A percentile compares a stretch with the other conserved stretches of the same genome.
These are phyloP conservation scores for Phytophthora meadii DNA, from an alignment of 352 stramenopile genomes.

Conservation along the genomic window DNA sequence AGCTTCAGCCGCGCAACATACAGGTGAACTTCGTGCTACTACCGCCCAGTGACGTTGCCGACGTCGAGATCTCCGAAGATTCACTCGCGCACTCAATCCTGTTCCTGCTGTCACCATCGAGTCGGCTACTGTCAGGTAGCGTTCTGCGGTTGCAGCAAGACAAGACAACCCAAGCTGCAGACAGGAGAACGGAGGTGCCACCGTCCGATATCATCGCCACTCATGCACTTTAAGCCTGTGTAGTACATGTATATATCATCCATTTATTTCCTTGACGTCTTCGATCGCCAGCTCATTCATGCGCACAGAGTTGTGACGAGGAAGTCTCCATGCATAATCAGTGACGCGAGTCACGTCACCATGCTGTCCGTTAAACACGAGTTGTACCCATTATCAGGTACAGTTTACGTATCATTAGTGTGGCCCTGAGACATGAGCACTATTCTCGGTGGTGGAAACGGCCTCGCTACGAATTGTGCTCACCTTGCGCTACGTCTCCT, in stretches of 20 bases:
- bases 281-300: slow-evolving; percentile 10
- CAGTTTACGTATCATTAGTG: slow-evolving; percentile 12
- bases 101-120: slow-evolving; percentile 65
- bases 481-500: slow-evolving; percentile 1
- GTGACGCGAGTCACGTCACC: slow-evolving; percentile 8
- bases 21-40: slow-evolving; percentile 69
- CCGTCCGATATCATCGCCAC: slow-evolving; percentile 11
- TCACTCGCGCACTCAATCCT: slow-evolving; percentile 64
- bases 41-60: slow-evolving; percentile 5
- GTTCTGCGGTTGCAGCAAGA: slow-evolving; percentile 54
- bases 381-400: slow-evolving; percentile 5
- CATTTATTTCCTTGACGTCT: slow-evolving; percentile 19
- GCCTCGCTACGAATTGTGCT: slow-evolving; percentile 17
- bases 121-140: slow-evolving; percentile 59
- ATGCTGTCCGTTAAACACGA: slow-evolving; percentile 1
- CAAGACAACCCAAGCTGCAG: slow-evolving; percentile 10
- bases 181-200: slow-evolving; percentile 18
- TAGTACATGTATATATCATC: slow-evolving; percentile 7
- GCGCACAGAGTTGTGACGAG: not conserved
- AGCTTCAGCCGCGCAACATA: slow-evolving; percentile 49
- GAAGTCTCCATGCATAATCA: no score
- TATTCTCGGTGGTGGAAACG: slow-evolving; percentile 17
- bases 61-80: slow-evolving; percentile 13
- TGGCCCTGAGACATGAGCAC: slow-evolving; percentile 3
- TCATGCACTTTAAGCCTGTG: slow-evolving; percentile 30